Evolutionary conservation across 768 basidiomycete genomes (phyloP), one percentile per base, ranked within the genome.

Genomic region (Lentinula guzmanii): DNA sequence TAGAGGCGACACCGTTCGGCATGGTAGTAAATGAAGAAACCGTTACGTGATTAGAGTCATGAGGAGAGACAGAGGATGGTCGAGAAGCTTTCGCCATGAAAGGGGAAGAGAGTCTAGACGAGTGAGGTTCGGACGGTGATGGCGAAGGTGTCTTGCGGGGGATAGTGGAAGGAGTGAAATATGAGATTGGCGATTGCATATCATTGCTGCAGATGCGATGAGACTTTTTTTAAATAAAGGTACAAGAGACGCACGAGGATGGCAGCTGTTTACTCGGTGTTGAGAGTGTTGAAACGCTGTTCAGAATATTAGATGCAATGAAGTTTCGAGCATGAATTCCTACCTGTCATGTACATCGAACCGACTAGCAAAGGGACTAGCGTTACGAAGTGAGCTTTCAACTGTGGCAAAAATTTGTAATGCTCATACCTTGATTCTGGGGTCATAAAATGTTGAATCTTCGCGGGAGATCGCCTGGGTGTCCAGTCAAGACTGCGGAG

Each of bases 21-120:
- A 52, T 61, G 46, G 42, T 21, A 34, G 33, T 57, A 58, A 18
- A 60, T 1, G 66, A 43, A 8, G 66, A 60, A 46, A 67, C 61
- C 16, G 6, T 53, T 69, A 66, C 34, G 68, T 63, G 13, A 28
- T 28, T 28, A 28, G 57, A 39, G 21, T 61, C 34, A 28, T 55
- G 39, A n/a, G 67, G 67, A 34, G 64, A 52, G 28, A 66, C 56
- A 46, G 65, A 54, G 11, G 67, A 62, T 37, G 62, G 62, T 18
- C 55, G 52, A 5, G 41, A 33, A 52, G 48, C 61, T n/a, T 46
- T 60, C 66, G 41, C 68, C 58, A 69, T 67, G 54, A 76, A 75
- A 15, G 71, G 73, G 3, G 70, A 75, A 9, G 74, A 60, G 16
- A 62, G 58, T 15, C 56, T 31, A 28, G 59, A 52, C 15, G 59